These are phyloP conservation scores for Myxozyma sirexii DNA, from an alignment of 805 yeast species.

Conservation along the genomic window DNA sequence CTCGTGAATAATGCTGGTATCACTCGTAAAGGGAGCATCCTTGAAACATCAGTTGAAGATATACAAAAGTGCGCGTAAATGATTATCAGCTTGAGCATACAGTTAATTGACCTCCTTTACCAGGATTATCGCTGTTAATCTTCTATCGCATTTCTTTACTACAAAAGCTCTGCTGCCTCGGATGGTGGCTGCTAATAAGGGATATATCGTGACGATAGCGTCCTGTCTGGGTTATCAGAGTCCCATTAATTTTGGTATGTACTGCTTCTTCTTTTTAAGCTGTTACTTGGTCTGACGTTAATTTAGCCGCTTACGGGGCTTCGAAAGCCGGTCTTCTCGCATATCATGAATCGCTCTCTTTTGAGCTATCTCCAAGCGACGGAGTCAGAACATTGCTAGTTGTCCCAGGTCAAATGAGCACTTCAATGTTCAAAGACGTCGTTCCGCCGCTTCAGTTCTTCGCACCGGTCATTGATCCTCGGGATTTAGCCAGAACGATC, in stretches of 20 bases:
- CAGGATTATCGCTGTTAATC: constrained; percentile 62
- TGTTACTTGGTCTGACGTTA: neutral
- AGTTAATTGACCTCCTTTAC: neutral
- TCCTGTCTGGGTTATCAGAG: constrained; percentile 83
- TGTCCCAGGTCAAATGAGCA: constrained; percentile 82
- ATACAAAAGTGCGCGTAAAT: constrained; percentile 49
- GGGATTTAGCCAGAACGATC: constrained; percentile 62
- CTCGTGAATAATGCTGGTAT: constrained; percentile 88
- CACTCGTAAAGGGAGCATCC: constrained; percentile 55
- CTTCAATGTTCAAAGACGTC: constrained; percentile 73
- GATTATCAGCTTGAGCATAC: neutral
- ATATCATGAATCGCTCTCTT: constrained; percentile 76
- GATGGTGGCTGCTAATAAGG: constrained; percentile 64
- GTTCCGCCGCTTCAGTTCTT: constrained; percentile 69
- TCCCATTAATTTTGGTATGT: constrained; percentile 65
- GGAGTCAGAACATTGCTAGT: constrained; percentile 74
- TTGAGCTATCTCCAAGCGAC: constrained; percentile 55
- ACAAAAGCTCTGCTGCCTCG: constrained; percentile 71
- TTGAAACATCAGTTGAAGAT: constrained; percentile 58
- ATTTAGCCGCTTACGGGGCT: constrained; percentile 76
- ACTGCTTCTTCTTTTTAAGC: neutral
- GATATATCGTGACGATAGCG: constrained; percentile 78
- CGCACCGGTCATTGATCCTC: constrained; percentile 82
- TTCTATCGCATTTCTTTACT: constrained; percentile 69
- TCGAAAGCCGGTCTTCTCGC: constrained; percentile 86